Evolutionary conservation across 768 basidiomycete species (phyloP).

Genomic region (Xerocomus brunneocitrinus): DNA sequence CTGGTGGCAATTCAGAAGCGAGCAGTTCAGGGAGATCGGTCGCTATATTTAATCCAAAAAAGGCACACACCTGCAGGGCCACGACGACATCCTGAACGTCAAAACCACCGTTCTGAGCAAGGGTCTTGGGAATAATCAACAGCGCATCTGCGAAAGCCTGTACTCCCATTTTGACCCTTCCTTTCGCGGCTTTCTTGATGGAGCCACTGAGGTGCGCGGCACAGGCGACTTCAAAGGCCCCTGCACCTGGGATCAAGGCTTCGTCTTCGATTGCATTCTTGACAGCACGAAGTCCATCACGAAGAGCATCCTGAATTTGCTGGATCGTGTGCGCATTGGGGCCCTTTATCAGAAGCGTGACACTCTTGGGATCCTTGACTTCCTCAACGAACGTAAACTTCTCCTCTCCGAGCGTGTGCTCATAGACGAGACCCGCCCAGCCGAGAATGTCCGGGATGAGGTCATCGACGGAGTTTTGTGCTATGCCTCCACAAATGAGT

Average conservation of each 20-base stretch:
- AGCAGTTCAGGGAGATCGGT: conserved; percentile 10
- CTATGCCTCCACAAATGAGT: conserved; percentile 88
- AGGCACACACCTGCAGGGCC: conserved; percentile 65
- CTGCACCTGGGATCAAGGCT: conserved; percentile 88
- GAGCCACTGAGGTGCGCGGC: conserved; percentile 74
- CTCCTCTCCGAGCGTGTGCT: conserved; percentile 98
- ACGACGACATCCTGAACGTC: conserved; percentile 96
- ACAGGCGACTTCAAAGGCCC: conserved; percentile 94
- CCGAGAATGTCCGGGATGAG: conserved; percentile 87
- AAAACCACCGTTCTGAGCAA: conserved; percentile 93
- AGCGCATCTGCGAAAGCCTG: conserved; percentile 96
- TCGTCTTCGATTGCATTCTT: conserved; percentile 96
- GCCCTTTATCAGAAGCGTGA: conserved; percentile 95
- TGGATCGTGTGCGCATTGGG: conserved; percentile 95
- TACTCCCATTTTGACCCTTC: conserved; percentile 94
- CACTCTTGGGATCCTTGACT: conserved; percentile 90
- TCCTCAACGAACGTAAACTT: conserved; percentile 98
- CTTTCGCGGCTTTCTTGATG: conserved; percentile 85
- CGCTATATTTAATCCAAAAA: conserved; percentile 1
- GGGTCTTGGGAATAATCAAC: conserved; percentile 91
- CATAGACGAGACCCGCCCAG: conserved; percentile 98
- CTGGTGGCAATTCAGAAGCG: conserved; percentile 33
- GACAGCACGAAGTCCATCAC: conserved; percentile 92
- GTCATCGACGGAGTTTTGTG: conserved; percentile 98
- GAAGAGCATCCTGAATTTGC: conserved; percentile 96